Conservation (phyloP, 2,329 filamentous ascomycete genomes). For the Alternaria alternata region DNA sequence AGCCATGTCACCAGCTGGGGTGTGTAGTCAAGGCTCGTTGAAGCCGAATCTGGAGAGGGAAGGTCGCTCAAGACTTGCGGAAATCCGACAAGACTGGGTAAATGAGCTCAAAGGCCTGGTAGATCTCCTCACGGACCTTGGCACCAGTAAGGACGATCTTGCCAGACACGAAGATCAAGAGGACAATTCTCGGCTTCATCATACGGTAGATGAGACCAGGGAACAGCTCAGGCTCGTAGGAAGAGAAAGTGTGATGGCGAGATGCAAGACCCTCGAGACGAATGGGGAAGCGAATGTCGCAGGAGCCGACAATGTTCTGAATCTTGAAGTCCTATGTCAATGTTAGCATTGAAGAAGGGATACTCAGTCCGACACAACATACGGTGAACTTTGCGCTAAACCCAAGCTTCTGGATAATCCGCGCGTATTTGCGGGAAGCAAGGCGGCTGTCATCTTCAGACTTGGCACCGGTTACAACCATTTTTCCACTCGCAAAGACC, state of each 20-base stretch:
- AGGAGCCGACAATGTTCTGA: conserved; percentile 93
- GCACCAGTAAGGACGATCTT: conserved; percentile 98
- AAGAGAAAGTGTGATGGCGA: conserved; percentile 94
- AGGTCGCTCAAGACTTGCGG: conserved; percentile 63
- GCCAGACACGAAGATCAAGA: conserved; percentile 96
- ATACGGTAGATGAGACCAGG: conserved; percentile 99
- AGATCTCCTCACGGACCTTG: conserved; percentile 96
- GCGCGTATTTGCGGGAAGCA: conserved; percentile 95
- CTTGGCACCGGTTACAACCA: conserved; percentile 98
- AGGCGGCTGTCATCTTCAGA: conserved; percentile 98
- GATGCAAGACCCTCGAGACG: conserved; percentile 94
- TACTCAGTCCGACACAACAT: conserved; percentile 28
- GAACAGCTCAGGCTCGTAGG: conserved; percentile 98
- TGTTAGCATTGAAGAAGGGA: conserved; percentile 27
- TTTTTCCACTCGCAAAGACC: conserved; percentile 98
- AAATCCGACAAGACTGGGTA: conserved; percentile 60
- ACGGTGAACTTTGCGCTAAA: conserved; percentile 98
- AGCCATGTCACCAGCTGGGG: conserved; percentile 12
- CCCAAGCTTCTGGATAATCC: conserved; percentile 99
- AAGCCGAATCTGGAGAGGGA: conserved; percentile 2
- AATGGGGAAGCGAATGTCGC: conserved; percentile 99
- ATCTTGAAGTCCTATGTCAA: conserved; percentile 85
- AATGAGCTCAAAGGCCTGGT: conserved; percentile 52
- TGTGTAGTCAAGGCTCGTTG: conserved; percentile 13
- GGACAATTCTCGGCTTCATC: conserved; percentile 99